Conservation (phyloP, 768 basidiomycete genomes). For the Zangia roseola region DNA sequence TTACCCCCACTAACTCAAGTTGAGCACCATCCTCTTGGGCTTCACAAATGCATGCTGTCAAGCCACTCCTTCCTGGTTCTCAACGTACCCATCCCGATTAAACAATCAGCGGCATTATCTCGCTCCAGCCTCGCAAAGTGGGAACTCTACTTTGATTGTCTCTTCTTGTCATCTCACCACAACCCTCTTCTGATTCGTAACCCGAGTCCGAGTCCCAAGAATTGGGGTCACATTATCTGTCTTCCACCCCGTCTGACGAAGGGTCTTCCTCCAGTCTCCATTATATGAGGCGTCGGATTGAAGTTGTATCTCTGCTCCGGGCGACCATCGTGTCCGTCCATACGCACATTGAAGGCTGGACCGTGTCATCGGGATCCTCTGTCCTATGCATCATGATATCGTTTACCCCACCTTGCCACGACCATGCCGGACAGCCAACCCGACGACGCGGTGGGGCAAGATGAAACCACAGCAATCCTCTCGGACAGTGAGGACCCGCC, state of each 20-base stretch:
- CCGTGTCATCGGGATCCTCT: not conserved
- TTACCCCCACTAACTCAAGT: not conserved
- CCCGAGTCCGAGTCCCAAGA: not conserved
- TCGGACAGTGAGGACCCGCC: slow-evolving; percentile 13
- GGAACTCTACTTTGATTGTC: too few species aligned
- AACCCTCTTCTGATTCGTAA: not conserved
- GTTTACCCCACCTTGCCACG: slow-evolving; percentile 7
- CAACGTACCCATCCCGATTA: slow-evolving; percentile 1
- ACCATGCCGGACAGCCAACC: slow-evolving; percentile 4
- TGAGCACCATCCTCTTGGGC: not conserved
- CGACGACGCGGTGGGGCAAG: not conserved
- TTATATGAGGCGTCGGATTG: not conserved
- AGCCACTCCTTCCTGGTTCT: slow-evolving; percentile 2
- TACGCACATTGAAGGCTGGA: slow-evolving; percentile 8
- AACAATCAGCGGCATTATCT: not conserved
- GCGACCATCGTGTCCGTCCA: slow-evolving; percentile 8
- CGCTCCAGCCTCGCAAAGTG: too few species aligned
- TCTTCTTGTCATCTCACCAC: too few species aligned
- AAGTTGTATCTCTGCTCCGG: slow-evolving; percentile 11
- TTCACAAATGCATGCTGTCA: slow-evolving; percentile 1
- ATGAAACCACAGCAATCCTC: slow-evolving; percentile 12
- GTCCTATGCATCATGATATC: not conserved
- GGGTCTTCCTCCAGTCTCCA: not conserved
- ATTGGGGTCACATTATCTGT: too few species aligned
- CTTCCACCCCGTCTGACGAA: not conserved